A percentile compares a stretch with the other conserved stretches of the same genome.
Conservation (phyloP, 176 grass and related monocot species). For the Phyllostachys edulis region DNA sequence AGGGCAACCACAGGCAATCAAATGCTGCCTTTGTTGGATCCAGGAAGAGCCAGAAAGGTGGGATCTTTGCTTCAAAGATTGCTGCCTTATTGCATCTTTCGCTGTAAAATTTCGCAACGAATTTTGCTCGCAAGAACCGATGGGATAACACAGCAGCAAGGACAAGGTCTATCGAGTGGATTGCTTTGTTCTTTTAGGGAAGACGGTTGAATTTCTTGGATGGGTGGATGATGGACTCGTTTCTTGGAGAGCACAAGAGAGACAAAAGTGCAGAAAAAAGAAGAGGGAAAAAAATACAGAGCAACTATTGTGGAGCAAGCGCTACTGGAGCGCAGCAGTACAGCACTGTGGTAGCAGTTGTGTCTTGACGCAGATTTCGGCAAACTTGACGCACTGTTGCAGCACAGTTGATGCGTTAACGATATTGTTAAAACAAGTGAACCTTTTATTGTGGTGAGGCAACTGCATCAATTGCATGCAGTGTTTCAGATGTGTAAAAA, state of each 20-base stretch:
- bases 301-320: slow-evolving; percentile 1
- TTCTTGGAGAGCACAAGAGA: slow-evolving; percentile 19
- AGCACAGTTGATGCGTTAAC: background rate
- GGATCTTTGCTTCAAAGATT: slow-evolving; percentile 24
- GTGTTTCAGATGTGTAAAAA: background rate
- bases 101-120: background rate
- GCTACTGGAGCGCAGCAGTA: slow-evolving; percentile 19
- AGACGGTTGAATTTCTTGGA: slow-evolving; percentile 24
- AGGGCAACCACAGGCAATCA: background rate
- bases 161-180: background rate
- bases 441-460: background rate
- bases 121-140: background rate
- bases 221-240: background rate
- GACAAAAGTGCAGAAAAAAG: background rate
- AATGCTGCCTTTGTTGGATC: slow-evolving; percentile 7
- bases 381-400: background rate
- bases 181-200: slow-evolving; percentile 1
- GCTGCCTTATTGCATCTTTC: background rate
- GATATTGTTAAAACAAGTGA: background rate
- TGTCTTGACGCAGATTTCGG: background rate
- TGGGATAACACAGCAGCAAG: background rate
- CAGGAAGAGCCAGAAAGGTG: background rate
- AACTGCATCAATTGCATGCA: background rate
- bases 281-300: background rate
- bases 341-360: background rate